Evolutionary conservation across 768 basidiomycete species (phyloP).

Genomic region (Suillus subaureus): DNA sequence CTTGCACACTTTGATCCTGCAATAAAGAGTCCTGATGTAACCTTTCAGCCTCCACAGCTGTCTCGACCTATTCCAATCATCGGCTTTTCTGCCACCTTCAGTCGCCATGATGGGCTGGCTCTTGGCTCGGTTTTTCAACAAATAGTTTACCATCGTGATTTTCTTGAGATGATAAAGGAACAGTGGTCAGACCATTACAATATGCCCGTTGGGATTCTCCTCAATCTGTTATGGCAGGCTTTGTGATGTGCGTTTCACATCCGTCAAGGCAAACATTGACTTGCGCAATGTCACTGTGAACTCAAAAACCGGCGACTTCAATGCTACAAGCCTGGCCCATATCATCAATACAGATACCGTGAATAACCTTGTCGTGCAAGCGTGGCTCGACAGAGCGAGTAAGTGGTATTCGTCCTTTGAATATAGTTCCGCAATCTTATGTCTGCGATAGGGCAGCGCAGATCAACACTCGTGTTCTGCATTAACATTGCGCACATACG

Average conservation of each 20-base stretch:
- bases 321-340: constrained; percentile 71
- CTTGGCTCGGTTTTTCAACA: constrained; percentile 86
- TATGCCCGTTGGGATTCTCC: not conserved
- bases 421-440: constrained; percentile 1
- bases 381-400: constrained; percentile 89
- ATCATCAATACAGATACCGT: constrained; percentile 81
- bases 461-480: constrained; percentile 92
- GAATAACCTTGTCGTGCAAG: constrained; percentile 75
- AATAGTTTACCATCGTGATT: constrained; percentile 92
- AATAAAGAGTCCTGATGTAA: constrained; percentile 56
- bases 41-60: constrained; percentile 38
- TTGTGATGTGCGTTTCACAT: constrained; percentile 83
- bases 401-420: constrained; percentile 24
- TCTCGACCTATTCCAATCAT: constrained; percentile 73
- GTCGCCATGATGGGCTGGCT: constrained; percentile 87
- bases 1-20: constrained; percentile 79
- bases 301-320: constrained; percentile 77
- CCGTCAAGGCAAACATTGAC: constrained; percentile 75
- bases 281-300: constrained; percentile 69
- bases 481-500: constrained; percentile 82
- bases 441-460: constrained; percentile 51
- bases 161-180: constrained; percentile 90
- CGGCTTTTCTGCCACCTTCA: constrained; percentile 95
- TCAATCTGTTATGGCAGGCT: constrained; percentile 51
- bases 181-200: constrained; percentile 60